These are phyloP conservation scores for Backusella luteola DNA, from an alignment of 192 early-diverging fungal genomes.

Conservation along the genomic window DNA sequence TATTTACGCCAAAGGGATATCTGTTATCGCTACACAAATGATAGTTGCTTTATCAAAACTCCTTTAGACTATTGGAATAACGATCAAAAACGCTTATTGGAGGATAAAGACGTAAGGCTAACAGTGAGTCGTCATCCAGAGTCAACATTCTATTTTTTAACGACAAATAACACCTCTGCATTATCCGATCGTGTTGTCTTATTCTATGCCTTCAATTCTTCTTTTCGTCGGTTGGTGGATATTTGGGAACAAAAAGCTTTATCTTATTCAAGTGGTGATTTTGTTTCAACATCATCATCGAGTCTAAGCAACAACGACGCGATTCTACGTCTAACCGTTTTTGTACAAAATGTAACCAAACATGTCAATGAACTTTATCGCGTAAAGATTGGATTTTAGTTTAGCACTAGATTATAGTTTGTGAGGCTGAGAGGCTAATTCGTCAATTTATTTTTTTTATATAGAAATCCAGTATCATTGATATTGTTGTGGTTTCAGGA, in stretches of 20 bases:
- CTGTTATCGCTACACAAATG: background rate
- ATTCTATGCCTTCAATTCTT: conserved; percentile 50
- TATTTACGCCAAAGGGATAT: conserved; percentile 32
- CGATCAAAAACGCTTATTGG: conserved; percentile 18
- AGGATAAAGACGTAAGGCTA: conserved; percentile 18
- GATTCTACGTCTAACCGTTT: conserved; percentile 48
- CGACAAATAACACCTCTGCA: background rate
- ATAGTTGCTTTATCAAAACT: conserved; percentile 25
- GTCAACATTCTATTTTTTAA: background rate
- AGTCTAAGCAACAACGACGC: conserved; percentile 41
- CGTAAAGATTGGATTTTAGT: conserved; percentile 14
- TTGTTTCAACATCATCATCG: conserved; percentile 32
- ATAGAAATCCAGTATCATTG: conserved; percentile 64
- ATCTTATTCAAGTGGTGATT: conserved; percentile 34
- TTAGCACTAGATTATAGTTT: background rate
- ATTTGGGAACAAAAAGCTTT: conserved; percentile 56
- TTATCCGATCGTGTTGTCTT: conserved; percentile 34
- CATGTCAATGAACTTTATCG: conserved; percentile 64
- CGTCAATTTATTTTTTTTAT: background rate
- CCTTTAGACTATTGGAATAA: conserved; percentile 29
- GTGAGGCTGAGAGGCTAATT: background rate
- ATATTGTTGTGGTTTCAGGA: conserved; percentile 72
- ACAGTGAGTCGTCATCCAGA: background rate
- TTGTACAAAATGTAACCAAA: conserved; percentile 48
- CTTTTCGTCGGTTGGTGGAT: conserved; percentile 34